A percentile compares a stretch with the other conserved stretches of the same genome.
Conservation (phyloP, 176 grass and related monocot species). For the Thalia dealbata region DNA sequence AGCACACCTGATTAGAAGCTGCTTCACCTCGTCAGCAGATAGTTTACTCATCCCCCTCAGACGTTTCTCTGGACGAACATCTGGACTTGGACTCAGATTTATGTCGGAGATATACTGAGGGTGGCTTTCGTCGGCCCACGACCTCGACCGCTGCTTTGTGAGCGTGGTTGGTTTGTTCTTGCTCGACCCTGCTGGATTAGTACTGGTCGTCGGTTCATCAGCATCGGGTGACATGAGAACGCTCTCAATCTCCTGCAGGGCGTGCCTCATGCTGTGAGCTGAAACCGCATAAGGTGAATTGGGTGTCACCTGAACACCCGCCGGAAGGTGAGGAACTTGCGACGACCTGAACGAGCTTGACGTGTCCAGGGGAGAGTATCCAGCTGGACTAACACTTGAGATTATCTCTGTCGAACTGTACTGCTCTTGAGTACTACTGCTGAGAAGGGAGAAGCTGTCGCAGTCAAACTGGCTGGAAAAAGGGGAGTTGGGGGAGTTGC, state of each 20-base stretch:
- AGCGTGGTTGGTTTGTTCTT: slow-evolving; percentile 43
- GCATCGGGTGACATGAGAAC: slow-evolving; percentile 86
- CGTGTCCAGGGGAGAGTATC: slow-evolving; percentile 62
- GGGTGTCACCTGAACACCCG: slow-evolving; percentile 35
- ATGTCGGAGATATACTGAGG: slow-evolving; percentile 27
- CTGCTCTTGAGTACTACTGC: slow-evolving; percentile 46
- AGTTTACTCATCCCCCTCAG: slow-evolving; percentile 46
- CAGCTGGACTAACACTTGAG: slow-evolving; percentile 27
- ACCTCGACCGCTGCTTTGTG: slow-evolving; percentile 47
- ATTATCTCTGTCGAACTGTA: slow-evolving; percentile 66
- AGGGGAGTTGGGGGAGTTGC: slow-evolving; percentile 64
- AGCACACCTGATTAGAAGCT: slow-evolving; percentile 58
- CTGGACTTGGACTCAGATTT: slow-evolving; percentile 24
- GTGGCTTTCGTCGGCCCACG: slow-evolving; percentile 45
- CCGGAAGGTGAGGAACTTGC: slow-evolving; percentile 18
- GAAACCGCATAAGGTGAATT: slow-evolving; percentile 50
- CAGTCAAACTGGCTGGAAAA: slow-evolving; percentile 52
- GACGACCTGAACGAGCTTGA: slow-evolving; percentile 45
- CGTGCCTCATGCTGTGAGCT: slow-evolving; percentile 67
- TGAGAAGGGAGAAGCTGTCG: slow-evolving; percentile 47
- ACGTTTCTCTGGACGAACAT: slow-evolving; percentile 60
- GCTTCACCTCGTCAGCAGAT: slow-evolving; percentile 42
- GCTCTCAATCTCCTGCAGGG: slow-evolving; percentile 75
- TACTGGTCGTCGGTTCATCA: slow-evolving; percentile 42
- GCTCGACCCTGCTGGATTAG: slow-evolving; percentile 35